phyloP scores from a whole-genome alignment of 2,329 filamentous ascomycete genomes.

The Pseudocercospora cruenta region DNA sequence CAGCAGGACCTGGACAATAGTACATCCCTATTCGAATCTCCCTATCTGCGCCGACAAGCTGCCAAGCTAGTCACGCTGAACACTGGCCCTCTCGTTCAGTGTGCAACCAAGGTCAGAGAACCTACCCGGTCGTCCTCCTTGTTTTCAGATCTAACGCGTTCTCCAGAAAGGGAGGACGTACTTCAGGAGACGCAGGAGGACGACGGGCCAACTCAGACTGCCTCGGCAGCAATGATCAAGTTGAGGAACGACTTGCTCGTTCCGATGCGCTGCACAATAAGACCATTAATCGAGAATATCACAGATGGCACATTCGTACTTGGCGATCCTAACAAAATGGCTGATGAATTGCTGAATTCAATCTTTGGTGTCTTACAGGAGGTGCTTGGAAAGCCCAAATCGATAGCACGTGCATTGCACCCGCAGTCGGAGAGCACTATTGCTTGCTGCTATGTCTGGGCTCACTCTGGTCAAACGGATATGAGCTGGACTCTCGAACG shows the following conservation, averaged over 20 bases:
- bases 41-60: background rate
- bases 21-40: background rate
- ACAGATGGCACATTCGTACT: background rate
- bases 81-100: background rate
- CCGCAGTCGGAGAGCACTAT: background rate
- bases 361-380: background rate
- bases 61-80: background rate
- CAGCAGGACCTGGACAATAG: background rate
- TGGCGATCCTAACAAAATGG: background rate
- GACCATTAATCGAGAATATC: background rate
- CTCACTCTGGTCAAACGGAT: background rate
- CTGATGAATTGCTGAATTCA: background rate
- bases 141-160: background rate
- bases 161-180: background rate
- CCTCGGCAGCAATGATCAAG: background rate
- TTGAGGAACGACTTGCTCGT: background rate
- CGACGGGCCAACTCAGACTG: background rate
- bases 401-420: background rate
- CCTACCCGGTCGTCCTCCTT: background rate
- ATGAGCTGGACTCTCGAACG: slow-evolving; percentile 18
- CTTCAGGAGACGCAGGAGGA: background rate
- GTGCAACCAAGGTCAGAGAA: background rate
- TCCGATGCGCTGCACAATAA: background rate
- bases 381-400: too few relatives aligned
- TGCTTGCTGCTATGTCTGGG: slow-evolving; percentile 12